Evolutionary conservation across 441 rosid genomes (phyloP), one percentile per base, ranked within the genome.

Genomic region (Populus hybrid): DNA sequence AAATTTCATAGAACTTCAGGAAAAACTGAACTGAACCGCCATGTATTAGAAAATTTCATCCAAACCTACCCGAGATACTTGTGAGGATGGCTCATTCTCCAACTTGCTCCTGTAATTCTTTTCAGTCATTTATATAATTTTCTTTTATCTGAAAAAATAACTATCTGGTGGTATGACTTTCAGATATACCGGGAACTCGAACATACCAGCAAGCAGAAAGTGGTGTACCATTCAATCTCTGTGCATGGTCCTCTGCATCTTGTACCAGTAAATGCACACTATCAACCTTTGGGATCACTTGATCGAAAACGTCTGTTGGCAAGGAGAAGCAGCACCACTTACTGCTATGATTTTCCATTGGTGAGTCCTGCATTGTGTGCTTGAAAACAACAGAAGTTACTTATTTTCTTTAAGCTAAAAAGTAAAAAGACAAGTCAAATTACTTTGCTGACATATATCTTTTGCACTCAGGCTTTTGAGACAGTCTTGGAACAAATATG

Each of bases 261-360:
- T 78, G 82, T 86, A 72, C 86, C 87, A 75, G 89, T 92, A 69
- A 90, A 85, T 84, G 87, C 84, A 40, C 91, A 88, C 36, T 91
- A 97, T 84, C 93, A 87, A 84, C 90, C 98, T 73, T 80, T 97
- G 81, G 92, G 86, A 82, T 86, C 85, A 85, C 89, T 97, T 73
- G 98, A 93, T 81, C 87, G 89, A 77, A 90, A 93, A 86, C 99
- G 98, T 72, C 88, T 97, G 73, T 36, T 85, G 10, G 99, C 99
- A 76, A 93, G 98, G 90, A 90, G 79, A 79, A 93, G 86, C 83
- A 90, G 78, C 86, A 93, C 99, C 67, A 97, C 99, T 66, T 94
- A 97, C 81, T 97, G 99, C 93, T 90, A 97, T 79, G 99, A 97
- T 85, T 97, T 97, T 81, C 99, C 98, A 30, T 81, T 94, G 93